Conservation (phyloP, 495 filamentous ascomycete genomes). For the Hyaloscypha bicolor region DNA sequence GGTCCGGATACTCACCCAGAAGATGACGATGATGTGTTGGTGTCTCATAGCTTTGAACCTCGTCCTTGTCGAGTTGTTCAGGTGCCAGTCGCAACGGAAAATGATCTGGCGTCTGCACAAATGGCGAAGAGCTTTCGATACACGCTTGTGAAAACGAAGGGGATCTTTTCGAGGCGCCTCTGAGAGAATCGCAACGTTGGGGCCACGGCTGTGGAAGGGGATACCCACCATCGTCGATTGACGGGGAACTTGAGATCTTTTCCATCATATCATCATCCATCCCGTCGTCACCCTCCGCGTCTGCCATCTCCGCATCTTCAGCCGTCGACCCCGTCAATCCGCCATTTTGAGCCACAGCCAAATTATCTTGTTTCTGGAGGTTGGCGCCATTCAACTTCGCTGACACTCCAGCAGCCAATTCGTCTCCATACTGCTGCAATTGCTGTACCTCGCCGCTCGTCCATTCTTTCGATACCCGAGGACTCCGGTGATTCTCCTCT, state of each 20-base stretch:
- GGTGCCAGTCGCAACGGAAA: constrained; percentile 41
- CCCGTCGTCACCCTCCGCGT: constrained; percentile 73
- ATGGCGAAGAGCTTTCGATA: constrained; percentile 55
- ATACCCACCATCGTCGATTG: constrained; percentile 96
- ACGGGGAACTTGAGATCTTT: constrained; percentile 96
- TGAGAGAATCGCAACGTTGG: constrained; percentile 43
- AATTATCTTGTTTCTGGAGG: constrained; percentile 50
- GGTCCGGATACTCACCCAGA: constrained; percentile 57
- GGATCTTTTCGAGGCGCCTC: constrained; percentile 32
- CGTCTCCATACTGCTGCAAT: constrained; percentile 51
- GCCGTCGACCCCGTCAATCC: constrained; percentile 40
- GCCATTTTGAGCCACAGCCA: constrained; percentile 57
- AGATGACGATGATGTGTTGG: constrained; percentile 57
- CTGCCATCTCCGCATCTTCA: constrained; percentile 67
- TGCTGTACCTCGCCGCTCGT: constrained; percentile 47
- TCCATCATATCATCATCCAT: constrained; percentile 91
- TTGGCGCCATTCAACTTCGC: constrained; percentile 39
- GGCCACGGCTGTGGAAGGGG: constrained; percentile 41
- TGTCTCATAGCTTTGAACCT: constrained; percentile 24
- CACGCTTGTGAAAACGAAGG: constrained; percentile 29
- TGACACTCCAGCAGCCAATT: constrained; percentile 46
- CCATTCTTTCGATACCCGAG: constrained; percentile 50
- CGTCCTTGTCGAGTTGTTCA: constrained; percentile 42
- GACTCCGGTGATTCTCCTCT: constrained; percentile 56
- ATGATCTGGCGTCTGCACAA: constrained; percentile 50